phyloP scores from a whole-genome alignment of 352 stramenopile genomes.

The Globisporangium paroecandrum region DNA sequence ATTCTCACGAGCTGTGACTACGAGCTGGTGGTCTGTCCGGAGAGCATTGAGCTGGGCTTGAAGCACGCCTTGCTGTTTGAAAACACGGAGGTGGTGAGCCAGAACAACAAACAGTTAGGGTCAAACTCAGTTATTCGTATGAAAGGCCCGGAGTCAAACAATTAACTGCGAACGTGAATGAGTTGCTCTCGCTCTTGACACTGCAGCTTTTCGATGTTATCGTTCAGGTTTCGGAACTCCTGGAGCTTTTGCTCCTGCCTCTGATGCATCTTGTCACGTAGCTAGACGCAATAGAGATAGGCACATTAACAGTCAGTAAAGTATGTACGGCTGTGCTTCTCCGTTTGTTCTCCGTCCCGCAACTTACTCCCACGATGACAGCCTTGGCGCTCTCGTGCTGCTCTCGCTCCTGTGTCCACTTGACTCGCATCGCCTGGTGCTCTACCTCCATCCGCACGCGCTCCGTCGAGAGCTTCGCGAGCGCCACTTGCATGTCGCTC shows the following conservation, averaged over 20 bases:
- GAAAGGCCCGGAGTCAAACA: background rate
- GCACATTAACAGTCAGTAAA: background rate
- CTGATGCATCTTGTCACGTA: conserved; percentile 13
- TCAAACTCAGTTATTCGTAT: background rate
- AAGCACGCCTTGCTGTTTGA: conserved; percentile 9
- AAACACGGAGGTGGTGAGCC: background rate
- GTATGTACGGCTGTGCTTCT: background rate
- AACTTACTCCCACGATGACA: background rate
- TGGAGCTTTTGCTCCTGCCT: conserved; percentile 19
- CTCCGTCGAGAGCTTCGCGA: conserved; percentile 42
- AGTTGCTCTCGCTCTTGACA: background rate
- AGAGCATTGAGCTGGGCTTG: conserved; percentile 19
- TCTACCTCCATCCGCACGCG: conserved; percentile 46
- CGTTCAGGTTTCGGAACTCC: conserved; percentile 10
- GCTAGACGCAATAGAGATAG: background rate
- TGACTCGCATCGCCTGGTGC: conserved; percentile 16
- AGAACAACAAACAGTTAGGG: background rate
- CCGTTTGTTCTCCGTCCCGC: too few species aligned
- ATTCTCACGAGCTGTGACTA: conserved; percentile 22
- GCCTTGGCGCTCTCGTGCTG: conserved; percentile 5
- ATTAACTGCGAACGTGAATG: conserved; percentile 5
- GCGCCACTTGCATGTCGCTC: conserved; percentile 33
- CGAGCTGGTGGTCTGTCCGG: conserved; percentile 17
- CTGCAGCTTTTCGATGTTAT: conserved; percentile 5
- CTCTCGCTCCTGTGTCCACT: conserved; percentile 11